A percentile compares a stretch with the other conserved stretches of the same genome.
Conservation (phyloP, 768 basidiomycete genomes). For the Hortiboletus flavorubellus region DNA sequence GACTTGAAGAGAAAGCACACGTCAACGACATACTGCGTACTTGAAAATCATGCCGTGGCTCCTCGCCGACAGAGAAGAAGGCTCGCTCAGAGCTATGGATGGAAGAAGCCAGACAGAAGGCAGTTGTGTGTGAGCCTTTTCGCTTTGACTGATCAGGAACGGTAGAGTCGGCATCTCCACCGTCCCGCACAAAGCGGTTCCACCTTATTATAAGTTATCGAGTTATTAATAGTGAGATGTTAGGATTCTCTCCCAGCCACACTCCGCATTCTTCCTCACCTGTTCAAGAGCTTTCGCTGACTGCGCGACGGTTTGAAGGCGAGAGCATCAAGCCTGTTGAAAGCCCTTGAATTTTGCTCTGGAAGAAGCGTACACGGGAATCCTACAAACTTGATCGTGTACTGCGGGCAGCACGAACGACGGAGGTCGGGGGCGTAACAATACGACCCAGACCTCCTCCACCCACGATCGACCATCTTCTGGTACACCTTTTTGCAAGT, state of each 20-base stretch:
- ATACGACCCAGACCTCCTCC: conserved; percentile 79
- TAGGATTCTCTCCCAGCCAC: neutral
- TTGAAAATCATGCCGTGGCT: conserved; percentile 55
- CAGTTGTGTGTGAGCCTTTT: conserved; percentile 6
- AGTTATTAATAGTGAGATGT: neutral
- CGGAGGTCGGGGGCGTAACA: conserved; percentile 87
- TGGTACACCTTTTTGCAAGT: conserved; percentile 59
- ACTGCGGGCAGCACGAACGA: conserved; percentile 87
- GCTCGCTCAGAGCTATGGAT: conserved; percentile 56
- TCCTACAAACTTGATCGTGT: conserved; percentile 77
- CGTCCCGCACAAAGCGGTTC: conserved; percentile 63
- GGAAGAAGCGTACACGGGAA: conserved; percentile 2
- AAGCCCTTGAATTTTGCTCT: conserved; percentile 15
- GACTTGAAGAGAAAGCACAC: neutral
- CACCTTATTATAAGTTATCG: conserved; percentile 43
- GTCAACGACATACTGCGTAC: conserved; percentile 31
- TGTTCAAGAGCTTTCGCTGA: conserved; percentile 70
- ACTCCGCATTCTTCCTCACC: conserved; percentile 38
- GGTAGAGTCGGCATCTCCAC: conserved; percentile 30
- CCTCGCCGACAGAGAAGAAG: conserved; percentile 27
- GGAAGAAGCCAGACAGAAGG: conserved; percentile 43
- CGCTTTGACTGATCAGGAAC: conserved; percentile 7
- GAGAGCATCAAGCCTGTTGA: conserved; percentile 58
- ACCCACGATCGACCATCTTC: conserved; percentile 79
- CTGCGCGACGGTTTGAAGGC: conserved; percentile 68